These are phyloP conservation scores for Piloderma croceum DNA, from an alignment of 768 basidiomycete species.

Conservation along the genomic window DNA sequence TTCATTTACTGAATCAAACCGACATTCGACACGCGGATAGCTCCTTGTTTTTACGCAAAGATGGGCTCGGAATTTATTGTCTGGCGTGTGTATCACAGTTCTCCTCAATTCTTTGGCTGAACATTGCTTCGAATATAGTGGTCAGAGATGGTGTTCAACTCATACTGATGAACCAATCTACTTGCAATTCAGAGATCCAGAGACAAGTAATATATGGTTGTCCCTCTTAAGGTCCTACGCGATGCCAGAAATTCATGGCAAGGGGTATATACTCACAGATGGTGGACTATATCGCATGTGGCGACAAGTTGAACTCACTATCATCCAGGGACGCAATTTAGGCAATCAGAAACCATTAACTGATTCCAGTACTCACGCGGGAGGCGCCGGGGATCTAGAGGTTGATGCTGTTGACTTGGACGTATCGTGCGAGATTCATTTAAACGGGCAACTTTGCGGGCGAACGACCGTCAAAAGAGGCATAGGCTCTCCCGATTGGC, in stretches of 20 bases:
- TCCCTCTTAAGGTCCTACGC: slow-evolving; percentile 78
- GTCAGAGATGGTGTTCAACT: slow-evolving; percentile 54
- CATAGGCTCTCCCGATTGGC: slow-evolving; percentile 70
- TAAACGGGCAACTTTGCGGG: slow-evolving; percentile 63
- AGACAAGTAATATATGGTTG: slow-evolving; percentile 69
- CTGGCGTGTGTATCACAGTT: slow-evolving; percentile 38
- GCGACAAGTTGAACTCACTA: slow-evolving; percentile 71
- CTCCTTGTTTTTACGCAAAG: slow-evolving; percentile 71
- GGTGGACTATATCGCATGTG: slow-evolving; percentile 85
- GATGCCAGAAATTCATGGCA: slow-evolving; percentile 72
- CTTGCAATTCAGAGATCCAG: slow-evolving; percentile 61
- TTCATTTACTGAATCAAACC: slow-evolving; percentile 70
- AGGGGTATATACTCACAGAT: slow-evolving; percentile 45
- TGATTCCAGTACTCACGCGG: slow-evolving; percentile 15
- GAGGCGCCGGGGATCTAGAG: slow-evolving; percentile 26
- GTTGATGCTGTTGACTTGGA: slow-evolving; percentile 53
- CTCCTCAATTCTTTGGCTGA: no score
- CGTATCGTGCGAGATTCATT: slow-evolving; percentile 72
- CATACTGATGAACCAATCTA: slow-evolving; percentile 59
- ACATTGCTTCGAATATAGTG: slow-evolving; percentile 35
- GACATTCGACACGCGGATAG: slow-evolving; percentile 74
- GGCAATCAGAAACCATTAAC: slow-evolving; percentile 43
- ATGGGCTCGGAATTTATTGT: slow-evolving; percentile 69
- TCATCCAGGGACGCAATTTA: slow-evolving; percentile 71
- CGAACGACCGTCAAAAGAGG: slow-evolving; percentile 71